A percentile compares a stretch with the other conserved stretches of the same genome.
These are phyloP conservation scores for Tulasnella sp. DNA, from an alignment of 768 basidiomycete species.

Conservation along the genomic window DNA sequence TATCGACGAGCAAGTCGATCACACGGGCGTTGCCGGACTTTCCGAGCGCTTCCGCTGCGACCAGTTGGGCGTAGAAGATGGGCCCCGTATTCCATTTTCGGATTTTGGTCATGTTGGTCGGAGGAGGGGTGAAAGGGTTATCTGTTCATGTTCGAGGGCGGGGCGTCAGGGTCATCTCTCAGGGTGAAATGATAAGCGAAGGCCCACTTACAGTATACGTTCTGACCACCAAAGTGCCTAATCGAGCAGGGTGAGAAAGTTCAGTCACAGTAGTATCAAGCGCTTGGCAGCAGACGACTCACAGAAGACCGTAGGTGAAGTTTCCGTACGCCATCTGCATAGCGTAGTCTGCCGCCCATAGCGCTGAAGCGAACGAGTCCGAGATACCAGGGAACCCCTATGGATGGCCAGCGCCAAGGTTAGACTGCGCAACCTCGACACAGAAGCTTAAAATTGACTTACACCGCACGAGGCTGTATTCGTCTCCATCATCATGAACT, in stretches of 20 bases:
- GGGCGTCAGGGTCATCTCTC: too few relatives aligned
- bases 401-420: slow-evolving; percentile 41
- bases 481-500: slow-evolving; percentile 65
- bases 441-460: background rate
- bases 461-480: slow-evolving; percentile 56
- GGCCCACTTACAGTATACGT: slow-evolving; percentile 19
- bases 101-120: slow-evolving; percentile 11
- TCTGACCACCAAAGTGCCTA: slow-evolving; percentile 40
- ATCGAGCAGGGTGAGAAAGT: slow-evolving; percentile 31
- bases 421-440: slow-evolving; percentile 27
- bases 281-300: background rate
- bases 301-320: slow-evolving; percentile 40
- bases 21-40: slow-evolving; percentile 15
- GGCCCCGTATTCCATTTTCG: slow-evolving; percentile 16
- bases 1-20: slow-evolving; percentile 13
- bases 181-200: background rate
- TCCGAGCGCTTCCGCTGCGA: slow-evolving; percentile 24
- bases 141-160: background rate
- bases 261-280: slow-evolving; percentile 39
- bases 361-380: slow-evolving; percentile 50
- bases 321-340: slow-evolving; percentile 52
- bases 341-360: slow-evolving; percentile 53
- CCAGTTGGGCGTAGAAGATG: slow-evolving; percentile 25
- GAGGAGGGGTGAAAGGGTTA: slow-evolving; percentile 22
- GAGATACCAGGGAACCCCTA: slow-evolving; percentile 50